Percentiles rank a stretch among this genome's conserved stretches.
Evolutionary conservation across 108 stramenopile genomes (phyloP).

Genomic region (Cyclotella sp.): DNA sequence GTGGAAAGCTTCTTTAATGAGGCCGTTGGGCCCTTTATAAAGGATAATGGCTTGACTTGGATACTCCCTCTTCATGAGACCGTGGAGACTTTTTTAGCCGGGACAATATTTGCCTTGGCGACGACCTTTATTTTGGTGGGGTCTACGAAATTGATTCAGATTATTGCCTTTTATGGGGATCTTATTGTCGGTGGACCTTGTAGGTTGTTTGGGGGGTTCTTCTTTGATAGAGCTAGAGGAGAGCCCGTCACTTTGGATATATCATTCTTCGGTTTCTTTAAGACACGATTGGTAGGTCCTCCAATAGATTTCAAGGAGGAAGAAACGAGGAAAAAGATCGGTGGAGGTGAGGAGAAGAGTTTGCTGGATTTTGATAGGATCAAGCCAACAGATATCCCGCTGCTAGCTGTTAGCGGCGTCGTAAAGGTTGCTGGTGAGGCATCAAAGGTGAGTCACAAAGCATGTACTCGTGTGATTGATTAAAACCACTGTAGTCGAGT

Average conservation of each 20-base stretch:
- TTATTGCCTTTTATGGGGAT: constrained; percentile 88
- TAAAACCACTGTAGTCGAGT: background rate
- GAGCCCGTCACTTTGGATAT: constrained; percentile 91
- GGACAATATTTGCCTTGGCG: constrained; percentile 90
- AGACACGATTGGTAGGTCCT: constrained; percentile 85
- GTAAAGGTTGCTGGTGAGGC: constrained; percentile 77
- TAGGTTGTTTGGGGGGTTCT: constrained; percentile 83
- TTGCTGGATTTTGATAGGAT: constrained; percentile 60
- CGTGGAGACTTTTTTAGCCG: constrained; percentile 91
- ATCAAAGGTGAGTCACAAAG: constrained; percentile 54
- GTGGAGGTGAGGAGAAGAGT: constrained; percentile 18
- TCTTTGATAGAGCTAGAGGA: constrained; percentile 83
- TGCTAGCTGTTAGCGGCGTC: constrained; percentile 65
- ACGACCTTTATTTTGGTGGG: constrained; percentile 93
- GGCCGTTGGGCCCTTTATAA: constrained; percentile 91
- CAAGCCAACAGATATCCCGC: constrained; percentile 42
- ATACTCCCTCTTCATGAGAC: constrained; percentile 91
- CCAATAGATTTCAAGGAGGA: constrained; percentile 61
- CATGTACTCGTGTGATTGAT: background rate
- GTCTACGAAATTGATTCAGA: constrained; percentile 88
- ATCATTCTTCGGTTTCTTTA: constrained; percentile 70
- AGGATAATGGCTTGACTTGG: constrained; percentile 89
- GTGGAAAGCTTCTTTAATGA: constrained; percentile 94
- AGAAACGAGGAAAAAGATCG: constrained; percentile 23
- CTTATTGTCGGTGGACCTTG: constrained; percentile 73